These are phyloP conservation scores for Simplicillium aogashimaense DNA, from an alignment of 2,329 filamentous ascomycete species.

Conservation along the genomic window DNA sequence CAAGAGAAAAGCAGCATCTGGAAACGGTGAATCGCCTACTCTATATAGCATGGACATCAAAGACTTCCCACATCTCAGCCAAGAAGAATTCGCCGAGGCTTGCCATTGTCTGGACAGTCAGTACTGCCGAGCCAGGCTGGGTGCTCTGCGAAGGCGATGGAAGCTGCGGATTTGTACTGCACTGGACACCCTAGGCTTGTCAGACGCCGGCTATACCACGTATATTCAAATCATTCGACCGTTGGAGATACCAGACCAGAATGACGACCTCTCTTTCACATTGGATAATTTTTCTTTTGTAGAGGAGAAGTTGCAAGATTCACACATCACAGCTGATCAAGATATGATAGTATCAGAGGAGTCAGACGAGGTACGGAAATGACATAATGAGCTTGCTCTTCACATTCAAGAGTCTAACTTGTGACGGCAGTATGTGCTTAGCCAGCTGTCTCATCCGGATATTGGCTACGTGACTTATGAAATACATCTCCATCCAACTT, in stretches of 20 bases:
- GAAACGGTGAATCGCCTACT: neutral
- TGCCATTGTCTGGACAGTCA: slow-evolving; percentile 52
- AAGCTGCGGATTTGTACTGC: slow-evolving; percentile 43
- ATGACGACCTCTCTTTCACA: slow-evolving; percentile 34
- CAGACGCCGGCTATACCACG: slow-evolving; percentile 34
- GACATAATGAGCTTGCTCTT: no score
- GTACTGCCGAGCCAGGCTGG: slow-evolving; percentile 49
- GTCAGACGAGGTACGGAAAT: slow-evolving; percentile 34
- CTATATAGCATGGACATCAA: slow-evolving; percentile 28
- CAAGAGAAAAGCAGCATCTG: no score
- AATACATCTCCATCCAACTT: slow-evolving; percentile 65
- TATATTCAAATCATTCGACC: slow-evolving; percentile 48
- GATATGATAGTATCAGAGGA: slow-evolving; percentile 42
- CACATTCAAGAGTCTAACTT: slow-evolving; percentile 5
- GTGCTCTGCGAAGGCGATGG: slow-evolving; percentile 42
- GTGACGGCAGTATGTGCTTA: slow-evolving; percentile 28
- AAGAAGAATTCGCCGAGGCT: slow-evolving; percentile 53
- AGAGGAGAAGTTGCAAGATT: slow-evolving; percentile 10
- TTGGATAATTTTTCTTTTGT: slow-evolving; percentile 36
- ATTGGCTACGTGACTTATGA: slow-evolving; percentile 55
- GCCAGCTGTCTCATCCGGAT: slow-evolving; percentile 18
- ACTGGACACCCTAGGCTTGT: slow-evolving; percentile 31
- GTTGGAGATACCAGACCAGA: slow-evolving; percentile 32
- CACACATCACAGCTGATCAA: slow-evolving; percentile 22
- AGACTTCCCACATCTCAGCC: slow-evolving; percentile 51